A percentile compares a stretch with the other conserved stretches of the same genome.
Conservation (phyloP, 768 basidiomycete species). For the Phanerochaete sordida region DNA sequence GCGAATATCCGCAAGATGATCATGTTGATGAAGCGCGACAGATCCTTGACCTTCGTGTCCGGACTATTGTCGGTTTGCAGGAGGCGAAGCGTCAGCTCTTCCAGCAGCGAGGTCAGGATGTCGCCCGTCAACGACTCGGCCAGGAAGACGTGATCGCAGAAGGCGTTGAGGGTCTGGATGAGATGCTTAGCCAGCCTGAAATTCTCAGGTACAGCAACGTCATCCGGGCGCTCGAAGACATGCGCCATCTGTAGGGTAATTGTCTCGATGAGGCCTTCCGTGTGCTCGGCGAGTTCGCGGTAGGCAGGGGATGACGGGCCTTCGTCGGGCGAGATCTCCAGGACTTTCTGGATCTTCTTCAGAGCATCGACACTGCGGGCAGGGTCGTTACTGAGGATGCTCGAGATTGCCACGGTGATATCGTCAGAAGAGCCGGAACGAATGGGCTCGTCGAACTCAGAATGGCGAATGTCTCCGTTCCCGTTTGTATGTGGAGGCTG, state of each 20-base stretch:
- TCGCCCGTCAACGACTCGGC: slow-evolving; percentile 86
- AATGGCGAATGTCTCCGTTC: not conserved
- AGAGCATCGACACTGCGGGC: slow-evolving; percentile 86
- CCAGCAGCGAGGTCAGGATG: slow-evolving; percentile 81
- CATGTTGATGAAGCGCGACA: slow-evolving; percentile 98
- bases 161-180: slow-evolving; percentile 92
- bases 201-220: slow-evolving; percentile 70
- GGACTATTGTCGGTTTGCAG: slow-evolving; percentile 90
- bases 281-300: slow-evolving; percentile 73
- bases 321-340: slow-evolving; percentile 71
- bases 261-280: slow-evolving; percentile 84
- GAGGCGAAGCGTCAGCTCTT: slow-evolving; percentile 87
- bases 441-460: slow-evolving; percentile 10
- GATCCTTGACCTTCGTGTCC: slow-evolving; percentile 82
- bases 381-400: slow-evolving; percentile 85
- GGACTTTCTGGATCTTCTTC: slow-evolving; percentile 87
- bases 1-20: slow-evolving; percentile 92
- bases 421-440: slow-evolving; percentile 46
- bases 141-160: slow-evolving; percentile 87
- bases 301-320: slow-evolving; percentile 69
- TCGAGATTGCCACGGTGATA: slow-evolving; percentile 81
- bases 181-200: slow-evolving; percentile 96
- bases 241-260: slow-evolving; percentile 90
- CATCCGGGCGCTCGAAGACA: slow-evolving; percentile 80
- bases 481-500: not conserved